Base-by-base conservation (phyloP, 202 grass and related monocot species). In the Cymbopogon flexuosus region DNA sequence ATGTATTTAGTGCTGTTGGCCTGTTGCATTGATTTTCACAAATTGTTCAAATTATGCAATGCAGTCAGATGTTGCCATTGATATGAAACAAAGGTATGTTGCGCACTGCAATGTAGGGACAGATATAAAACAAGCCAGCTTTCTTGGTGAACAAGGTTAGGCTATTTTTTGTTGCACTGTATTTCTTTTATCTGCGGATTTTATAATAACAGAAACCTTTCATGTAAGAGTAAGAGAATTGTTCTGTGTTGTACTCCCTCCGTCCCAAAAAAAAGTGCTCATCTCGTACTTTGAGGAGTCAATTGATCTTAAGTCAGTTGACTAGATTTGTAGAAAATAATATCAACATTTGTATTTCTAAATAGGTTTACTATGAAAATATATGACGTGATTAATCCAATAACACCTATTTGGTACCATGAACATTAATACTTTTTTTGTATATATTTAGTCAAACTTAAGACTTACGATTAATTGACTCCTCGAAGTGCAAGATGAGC, bases 61-160 rank as follows among this genome's bases (percentile, higher is more conserved):
- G 78, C 93, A 99, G 92, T 79, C 70, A 42, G 96, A 99, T 58
- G 78, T 87, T 76, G 92, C 80, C 62, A 84, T 99, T 83, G 96
- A 99, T 90, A 93, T 93, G 96, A 96, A 93, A 78, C 90, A 88
- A 91, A 93, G 96, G 91, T 99, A 96, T 79, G 85, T 99, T 82
- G 96, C 85, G 14, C 96, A 99, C 37, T 96, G 92, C 80, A 99
- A 99, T 61, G 70, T 96, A 52, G 96, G 92, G 43, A 99, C 96
- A 76, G 96, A 99, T 85, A 99, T 99, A 83, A 96, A 99, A 46
- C 96, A 99, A 87, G 96, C 96, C 78, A 99, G 89, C 70, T 99
- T 99, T 89, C 90, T 99, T 67, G 92, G 96, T 30, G 90, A 91
- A 72, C 87, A 77, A 89, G 96, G 92, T 99, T 63, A 43, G 51